Base-by-base conservation (phyloP, 2,329 filamentous ascomycete genomes). In the Phialophora verrucosa region DNA sequence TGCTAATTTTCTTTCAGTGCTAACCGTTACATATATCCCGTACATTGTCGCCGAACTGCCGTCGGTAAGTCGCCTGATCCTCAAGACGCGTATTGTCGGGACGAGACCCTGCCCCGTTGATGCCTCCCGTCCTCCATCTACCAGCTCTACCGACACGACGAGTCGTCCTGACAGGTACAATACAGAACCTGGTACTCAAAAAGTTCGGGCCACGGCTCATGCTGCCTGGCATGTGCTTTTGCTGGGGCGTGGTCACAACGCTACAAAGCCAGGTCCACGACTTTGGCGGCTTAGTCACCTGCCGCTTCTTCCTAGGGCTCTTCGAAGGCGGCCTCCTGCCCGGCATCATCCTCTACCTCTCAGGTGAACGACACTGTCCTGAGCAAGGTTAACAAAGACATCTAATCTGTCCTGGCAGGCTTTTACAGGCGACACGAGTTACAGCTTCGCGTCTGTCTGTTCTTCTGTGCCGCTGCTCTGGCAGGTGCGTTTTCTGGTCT, bases 331-430 rank as follows among this genome's bases (percentile, higher is more conserved):
- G 88, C 0, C 76, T 91, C 42, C 76, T 90, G 2, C 88, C 88
- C 0, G 89, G 88, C 55, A 90, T 91, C 78, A 83, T 90, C 0
- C 78, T 91, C 1, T 91, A 91, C 72, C 81, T 91, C 12, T 88
- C 32, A 11, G 32, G 32, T 35, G 32, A 12, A 2, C 32, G 10
- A 4, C 0, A 0, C 32, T 12, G 32, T 12, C 8, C 12, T 11
- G 12, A 35, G 32, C 10, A 35, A 1, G 3, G 2, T 11, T 25
- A 25, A 3, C 10, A 35, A 12, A 35, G 32, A 0, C 11, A 35
- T 35, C 32, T 35, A 35, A 35, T 31, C 10, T 12, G 1, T 14
- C 10, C 32, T 3, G 1, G 32, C 87, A 0, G 81, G 82, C 6
- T 83, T 90, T 69, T 88, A 90, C 71, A 84, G 82, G 20, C 80